Evolutionary conservation across 768 basidiomycete species (phyloP), one percentile per base, ranked within the genome.

Genomic region (Neoboletus brunneissimus): DNA sequence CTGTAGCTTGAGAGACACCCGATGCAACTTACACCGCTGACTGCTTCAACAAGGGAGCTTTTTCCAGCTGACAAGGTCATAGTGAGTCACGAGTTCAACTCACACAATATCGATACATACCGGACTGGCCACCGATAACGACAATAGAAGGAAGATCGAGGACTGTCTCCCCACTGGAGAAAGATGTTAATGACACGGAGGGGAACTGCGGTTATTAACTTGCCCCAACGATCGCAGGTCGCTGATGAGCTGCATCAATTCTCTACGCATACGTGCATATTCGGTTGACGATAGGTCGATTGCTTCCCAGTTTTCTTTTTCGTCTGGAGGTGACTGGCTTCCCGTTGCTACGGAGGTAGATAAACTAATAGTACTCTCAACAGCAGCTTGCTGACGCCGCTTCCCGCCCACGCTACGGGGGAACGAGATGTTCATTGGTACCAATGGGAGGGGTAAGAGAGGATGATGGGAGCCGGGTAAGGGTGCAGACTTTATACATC

Each of bases 11-110:
- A 27, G n/a, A 37, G 29, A 41, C 27, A 48, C 53, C 47, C 20
- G 0, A 15, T 22, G 20, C 0, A 4, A 63, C 79, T 23, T 60
- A 85, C 83, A 8, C 82, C 81, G 15, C 75, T 82, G 0, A 84
- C 79, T 0, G 80, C 82, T 51, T 85, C 83, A 0, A 85, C 81
- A 1, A 85, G 64, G 0, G 82, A 84, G 55, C 83, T 84, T 59
- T 84, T 85, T 4, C 83, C 83, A 5, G 82, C 83, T 84, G 46
- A 53, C 5, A 18, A 40, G 35, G 23, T 54, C 6, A 51, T 11
- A 16, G 40, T 42, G 52, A 60, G 51, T 47, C 23, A 48, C 11
- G 4, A 27, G 31, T 12, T 2, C 23, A 25, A 38, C 0, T 15
- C 12, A 27, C 5, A 32, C 2, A 31, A 25, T 46, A 29, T 4